Evolutionary conservation across 2,329 filamentous ascomycete genomes (phyloP).

Genomic region (Calonectria leucothoes): DNA sequence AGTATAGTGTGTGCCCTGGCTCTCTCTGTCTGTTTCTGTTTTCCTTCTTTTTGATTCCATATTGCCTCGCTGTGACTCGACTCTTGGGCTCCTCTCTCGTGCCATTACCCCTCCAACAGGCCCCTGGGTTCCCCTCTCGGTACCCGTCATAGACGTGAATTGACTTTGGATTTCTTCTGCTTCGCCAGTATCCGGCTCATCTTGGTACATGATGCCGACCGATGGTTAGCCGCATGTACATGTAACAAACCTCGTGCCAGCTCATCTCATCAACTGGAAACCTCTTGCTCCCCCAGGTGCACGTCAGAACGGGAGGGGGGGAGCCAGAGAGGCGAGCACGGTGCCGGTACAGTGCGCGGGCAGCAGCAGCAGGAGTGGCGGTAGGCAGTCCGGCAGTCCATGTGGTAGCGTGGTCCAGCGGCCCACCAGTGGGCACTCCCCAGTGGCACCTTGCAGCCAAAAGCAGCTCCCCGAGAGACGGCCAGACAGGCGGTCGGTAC

Average conservation of each 20-base stretch:
- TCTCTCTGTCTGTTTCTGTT: neutral
- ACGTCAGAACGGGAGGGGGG: neutral
- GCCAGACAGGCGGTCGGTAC: constrained; percentile 8
- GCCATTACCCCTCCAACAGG: neutral
- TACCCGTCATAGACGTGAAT: neutral
- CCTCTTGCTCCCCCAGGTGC: neutral
- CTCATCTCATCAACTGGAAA: neutral
- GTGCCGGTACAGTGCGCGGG: constrained; percentile 1
- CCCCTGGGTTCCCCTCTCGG: neutral
- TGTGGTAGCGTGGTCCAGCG: neutral
- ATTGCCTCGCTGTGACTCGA: neutral
- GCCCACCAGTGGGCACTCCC: neutral
- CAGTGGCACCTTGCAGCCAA: constrained; percentile 7
- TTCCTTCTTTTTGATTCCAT: constrained; percentile 3
- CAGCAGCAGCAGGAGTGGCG: neutral
- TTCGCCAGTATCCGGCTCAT: neutral
- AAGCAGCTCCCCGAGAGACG: neutral
- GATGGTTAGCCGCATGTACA: neutral
- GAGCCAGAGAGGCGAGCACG: neutral
- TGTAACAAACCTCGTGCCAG: neutral
- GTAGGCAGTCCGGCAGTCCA: constrained; percentile 7
- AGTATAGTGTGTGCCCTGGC: neutral
- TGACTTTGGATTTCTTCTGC: neutral
- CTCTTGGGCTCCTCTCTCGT: neutral
- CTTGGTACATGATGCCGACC: no score